Evolutionary conservation across 768 basidiomycete genomes (phyloP).

Genomic region (Pleurotus tuber-regium): DNA sequence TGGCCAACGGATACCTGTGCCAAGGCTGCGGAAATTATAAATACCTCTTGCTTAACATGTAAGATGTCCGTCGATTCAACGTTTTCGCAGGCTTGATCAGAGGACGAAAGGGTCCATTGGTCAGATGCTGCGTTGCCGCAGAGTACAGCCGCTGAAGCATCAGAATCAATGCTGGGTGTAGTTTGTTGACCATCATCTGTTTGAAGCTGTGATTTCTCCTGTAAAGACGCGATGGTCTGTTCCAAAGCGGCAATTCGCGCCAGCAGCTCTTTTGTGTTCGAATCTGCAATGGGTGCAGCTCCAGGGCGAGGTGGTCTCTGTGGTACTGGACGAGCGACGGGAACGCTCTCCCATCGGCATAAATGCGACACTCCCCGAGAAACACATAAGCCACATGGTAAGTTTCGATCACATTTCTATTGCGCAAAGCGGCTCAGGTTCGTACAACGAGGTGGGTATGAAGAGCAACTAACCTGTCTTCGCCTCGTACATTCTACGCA

Average conservation of each 20-base stretch:
- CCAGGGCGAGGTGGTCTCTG: slow-evolving; percentile 24
- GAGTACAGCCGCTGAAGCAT: no score
- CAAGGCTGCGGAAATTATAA: slow-evolving; percentile 37
- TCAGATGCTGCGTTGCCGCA: no score
- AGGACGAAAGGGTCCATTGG: slow-evolving; percentile 3
- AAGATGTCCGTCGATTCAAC: slow-evolving; percentile 16
- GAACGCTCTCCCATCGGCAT: slow-evolving; percentile 45
- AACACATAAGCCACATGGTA: slow-evolving; percentile 39
- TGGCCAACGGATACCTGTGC: slow-evolving; percentile 44
- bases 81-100: slow-evolving; percentile 3
- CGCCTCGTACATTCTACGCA: slow-evolving; percentile 58
- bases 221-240: slow-evolving; percentile 19
- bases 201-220: no score
- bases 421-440: slow-evolving; percentile 8
- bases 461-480: slow-evolving; percentile 39
- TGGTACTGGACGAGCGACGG: slow-evolving; percentile 39
- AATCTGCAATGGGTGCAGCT: slow-evolving; percentile 13
- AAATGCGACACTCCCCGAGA: slow-evolving; percentile 39
- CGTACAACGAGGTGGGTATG: neutral
- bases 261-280: slow-evolving; percentile 23
- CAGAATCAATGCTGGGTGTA: no score
- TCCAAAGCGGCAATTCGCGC: slow-evolving; percentile 27
- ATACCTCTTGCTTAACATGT: slow-evolving; percentile 31
- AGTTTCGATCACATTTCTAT: slow-evolving; percentile 51
- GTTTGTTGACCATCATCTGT: no score